These are phyloP conservation scores for Trichocladium antarcticum DNA, from an alignment of 495 filamentous ascomycete species.

Conservation along the genomic window DNA sequence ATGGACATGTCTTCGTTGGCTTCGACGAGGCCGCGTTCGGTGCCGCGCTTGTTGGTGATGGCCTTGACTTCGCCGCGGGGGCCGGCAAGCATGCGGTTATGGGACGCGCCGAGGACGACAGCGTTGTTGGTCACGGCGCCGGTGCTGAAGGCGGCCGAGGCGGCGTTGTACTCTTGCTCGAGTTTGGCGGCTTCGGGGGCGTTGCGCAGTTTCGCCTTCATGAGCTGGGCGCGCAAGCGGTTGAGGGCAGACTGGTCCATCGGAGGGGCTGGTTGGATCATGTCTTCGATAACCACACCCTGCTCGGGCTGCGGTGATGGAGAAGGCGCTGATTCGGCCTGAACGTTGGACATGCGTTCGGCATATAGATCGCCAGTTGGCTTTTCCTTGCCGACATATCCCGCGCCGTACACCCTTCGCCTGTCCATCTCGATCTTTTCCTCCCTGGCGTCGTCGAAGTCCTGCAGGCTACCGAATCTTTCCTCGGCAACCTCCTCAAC, in stretches of 20 bases:
- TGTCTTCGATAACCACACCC: constrained; percentile 34
- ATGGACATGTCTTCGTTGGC: constrained; percentile 95
- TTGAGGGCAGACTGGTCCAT: constrained; percentile 76
- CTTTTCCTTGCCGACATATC: constrained; percentile 77
- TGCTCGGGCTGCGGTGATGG: constrained; percentile 28
- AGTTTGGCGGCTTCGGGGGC: constrained; percentile 62
- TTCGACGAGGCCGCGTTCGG: constrained; percentile 66
- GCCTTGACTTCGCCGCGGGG: constrained; percentile 65
- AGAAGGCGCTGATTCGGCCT: neutral
- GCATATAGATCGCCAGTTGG: constrained; percentile 79
- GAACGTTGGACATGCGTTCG: constrained; percentile 43
- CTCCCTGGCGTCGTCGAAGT: constrained; percentile 88
- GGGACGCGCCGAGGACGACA: constrained; percentile 74
- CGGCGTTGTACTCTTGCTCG: constrained; percentile 74
- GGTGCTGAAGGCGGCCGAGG: constrained; percentile 45
- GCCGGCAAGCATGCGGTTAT: constrained; percentile 77
- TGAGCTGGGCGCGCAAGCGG: constrained; percentile 77
- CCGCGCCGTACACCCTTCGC: constrained; percentile 70
- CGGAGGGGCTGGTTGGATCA: constrained; percentile 30
- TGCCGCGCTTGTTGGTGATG: constrained; percentile 63
- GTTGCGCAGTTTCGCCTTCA: constrained; percentile 81
- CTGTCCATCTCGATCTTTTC: constrained; percentile 89
- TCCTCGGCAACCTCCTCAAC: constrained; percentile 75
- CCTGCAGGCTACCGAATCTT: constrained; percentile 66
- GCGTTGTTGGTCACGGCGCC: constrained; percentile 48